Percentiles rank a stretch among this genome's conserved stretches.
These are phyloP conservation scores for Lycium ferocissimum DNA, from an alignment of 257 asterid species.

Conservation along the genomic window DNA sequence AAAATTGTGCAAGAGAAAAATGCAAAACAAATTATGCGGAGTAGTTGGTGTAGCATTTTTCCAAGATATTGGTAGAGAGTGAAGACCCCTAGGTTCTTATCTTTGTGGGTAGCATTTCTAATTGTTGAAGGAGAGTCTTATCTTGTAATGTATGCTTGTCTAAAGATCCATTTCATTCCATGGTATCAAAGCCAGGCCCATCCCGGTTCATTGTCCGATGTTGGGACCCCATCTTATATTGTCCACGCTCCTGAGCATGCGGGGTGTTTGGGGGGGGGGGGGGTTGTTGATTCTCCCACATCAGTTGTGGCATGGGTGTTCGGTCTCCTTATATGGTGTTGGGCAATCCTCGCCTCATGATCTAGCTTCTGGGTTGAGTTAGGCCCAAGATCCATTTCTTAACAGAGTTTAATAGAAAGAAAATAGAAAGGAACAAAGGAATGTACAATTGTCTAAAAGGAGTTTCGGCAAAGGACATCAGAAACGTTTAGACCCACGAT, in stretches of 20 bases:
- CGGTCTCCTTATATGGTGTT: too few relatives aligned
- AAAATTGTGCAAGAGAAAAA: not conserved
- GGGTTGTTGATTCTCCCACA: too few relatives aligned
- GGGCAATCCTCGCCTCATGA: too few relatives aligned
- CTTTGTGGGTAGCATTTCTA: conserved; percentile 16
- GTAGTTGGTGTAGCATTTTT: not conserved
- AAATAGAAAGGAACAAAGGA: not conserved
- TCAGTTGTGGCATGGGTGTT: too few relatives aligned
- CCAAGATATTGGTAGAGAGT: not conserved
- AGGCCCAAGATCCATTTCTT: too few relatives aligned
- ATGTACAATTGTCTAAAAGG: not conserved
- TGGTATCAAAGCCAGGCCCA: too few relatives aligned
- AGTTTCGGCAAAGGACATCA: not conserved
- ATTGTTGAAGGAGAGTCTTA: not conserved
- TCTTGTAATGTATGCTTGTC: conserved; percentile 1
- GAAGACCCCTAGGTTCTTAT: not conserved
- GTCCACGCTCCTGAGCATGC: too few relatives aligned
- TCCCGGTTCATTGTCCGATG: too few relatives aligned
- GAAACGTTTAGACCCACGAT: not conserved
- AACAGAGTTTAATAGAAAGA: not conserved
- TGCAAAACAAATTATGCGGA: not conserved
- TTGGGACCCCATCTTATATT: too few relatives aligned
- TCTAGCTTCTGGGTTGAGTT: too few relatives aligned
- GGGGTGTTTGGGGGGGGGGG: too few relatives aligned
- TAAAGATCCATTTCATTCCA: not conserved